These are phyloP conservation scores for Fusarium devonianum DNA, from an alignment of 2,329 filamentous ascomycete species.

Conservation along the genomic window DNA sequence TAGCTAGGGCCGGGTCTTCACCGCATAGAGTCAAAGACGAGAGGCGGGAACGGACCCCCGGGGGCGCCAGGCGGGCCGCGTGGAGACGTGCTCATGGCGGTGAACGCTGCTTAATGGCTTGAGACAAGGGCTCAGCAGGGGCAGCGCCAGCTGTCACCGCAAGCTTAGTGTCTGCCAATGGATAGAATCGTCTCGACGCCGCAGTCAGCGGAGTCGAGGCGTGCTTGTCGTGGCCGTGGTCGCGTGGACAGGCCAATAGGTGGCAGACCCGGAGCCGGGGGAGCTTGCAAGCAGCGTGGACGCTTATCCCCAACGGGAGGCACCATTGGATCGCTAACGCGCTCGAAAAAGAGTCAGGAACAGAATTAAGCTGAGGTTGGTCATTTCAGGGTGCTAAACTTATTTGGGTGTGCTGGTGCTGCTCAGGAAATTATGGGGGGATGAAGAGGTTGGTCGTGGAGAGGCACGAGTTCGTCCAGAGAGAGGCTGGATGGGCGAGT, in stretches of 20 bases:
- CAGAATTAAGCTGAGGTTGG: slow-evolving; percentile 29
- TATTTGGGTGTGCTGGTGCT: neutral
- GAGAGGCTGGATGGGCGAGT: slow-evolving; percentile 11
- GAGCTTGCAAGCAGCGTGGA: slow-evolving; percentile 28
- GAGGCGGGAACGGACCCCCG: slow-evolving; percentile 20
- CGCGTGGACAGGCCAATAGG: slow-evolving; percentile 36
- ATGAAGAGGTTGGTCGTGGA: slow-evolving; percentile 24
- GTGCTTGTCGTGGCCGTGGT: slow-evolving; percentile 10
- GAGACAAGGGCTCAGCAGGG: slow-evolving; percentile 31
- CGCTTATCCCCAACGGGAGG: slow-evolving; percentile 31
- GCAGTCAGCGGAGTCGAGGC: slow-evolving; percentile 22
- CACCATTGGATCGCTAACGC: slow-evolving; percentile 36
- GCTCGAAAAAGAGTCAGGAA: slow-evolving; percentile 28
- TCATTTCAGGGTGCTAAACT: slow-evolving; percentile 18
- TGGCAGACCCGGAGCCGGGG: slow-evolving; percentile 34
- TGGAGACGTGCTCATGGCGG: slow-evolving; percentile 40
- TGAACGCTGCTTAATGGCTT: slow-evolving; percentile 31
- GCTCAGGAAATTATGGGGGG: too few relatives aligned
- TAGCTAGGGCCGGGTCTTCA: slow-evolving; percentile 26
- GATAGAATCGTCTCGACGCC: slow-evolving; percentile 21
- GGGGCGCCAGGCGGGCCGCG: slow-evolving; percentile 39
- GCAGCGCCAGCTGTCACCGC: slow-evolving; percentile 41
- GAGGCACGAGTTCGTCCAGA: slow-evolving; percentile 9
- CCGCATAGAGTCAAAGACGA: slow-evolving; percentile 28
- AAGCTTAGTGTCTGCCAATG: slow-evolving; percentile 37